phyloP scores from a whole-genome alignment of 495 filamentous ascomycete species.

The Hypoxylon rickii region DNA sequence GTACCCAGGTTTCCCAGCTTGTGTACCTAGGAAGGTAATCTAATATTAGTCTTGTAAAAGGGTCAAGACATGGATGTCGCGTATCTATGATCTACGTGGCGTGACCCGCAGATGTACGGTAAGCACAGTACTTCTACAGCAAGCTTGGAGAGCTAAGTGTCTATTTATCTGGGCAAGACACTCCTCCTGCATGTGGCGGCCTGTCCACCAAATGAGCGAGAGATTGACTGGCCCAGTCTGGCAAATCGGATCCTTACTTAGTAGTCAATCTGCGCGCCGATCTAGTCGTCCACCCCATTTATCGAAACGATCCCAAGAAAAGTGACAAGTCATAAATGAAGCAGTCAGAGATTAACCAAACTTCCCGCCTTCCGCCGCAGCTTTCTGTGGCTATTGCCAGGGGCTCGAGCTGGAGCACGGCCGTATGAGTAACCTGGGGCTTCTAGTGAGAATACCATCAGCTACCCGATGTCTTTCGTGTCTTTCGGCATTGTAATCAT shows the following conservation, averaged over 20 bases:
- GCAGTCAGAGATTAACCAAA: slow-evolving; percentile 15
- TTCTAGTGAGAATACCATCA: no score
- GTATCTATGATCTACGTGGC: slow-evolving; percentile 31
- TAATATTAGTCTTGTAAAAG: slow-evolving; percentile 7
- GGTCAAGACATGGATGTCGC: slow-evolving; percentile 14
- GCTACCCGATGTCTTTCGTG: slow-evolving; percentile 8
- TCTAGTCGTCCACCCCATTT: slow-evolving; percentile 14
- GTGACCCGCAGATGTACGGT: slow-evolving; percentile 12
- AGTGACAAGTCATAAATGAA: slow-evolving; percentile 23
- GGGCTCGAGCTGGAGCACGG: no score
- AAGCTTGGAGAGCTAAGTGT: slow-evolving; percentile 10
- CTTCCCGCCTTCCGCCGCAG: slow-evolving; percentile 1
- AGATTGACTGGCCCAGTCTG: slow-evolving; percentile 4
- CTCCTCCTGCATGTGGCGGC: slow-evolving; percentile 26
- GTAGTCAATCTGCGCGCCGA: slow-evolving; percentile 10
- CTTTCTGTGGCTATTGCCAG: background rate
- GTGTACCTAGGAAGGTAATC: background rate
- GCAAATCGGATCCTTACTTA: slow-evolving; percentile 27
- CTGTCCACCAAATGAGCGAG: slow-evolving; percentile 13
- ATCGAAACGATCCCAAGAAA: slow-evolving; percentile 18
- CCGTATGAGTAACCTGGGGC: no score
- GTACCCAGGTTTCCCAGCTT: no score
- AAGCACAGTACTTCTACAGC: slow-evolving; percentile 10
- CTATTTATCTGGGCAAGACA: slow-evolving; percentile 28
- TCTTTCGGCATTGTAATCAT: no score